Evolutionary conservation across 2,329 filamentous ascomycete species (phyloP).

Genomic region (Epichloe sp.): DNA sequence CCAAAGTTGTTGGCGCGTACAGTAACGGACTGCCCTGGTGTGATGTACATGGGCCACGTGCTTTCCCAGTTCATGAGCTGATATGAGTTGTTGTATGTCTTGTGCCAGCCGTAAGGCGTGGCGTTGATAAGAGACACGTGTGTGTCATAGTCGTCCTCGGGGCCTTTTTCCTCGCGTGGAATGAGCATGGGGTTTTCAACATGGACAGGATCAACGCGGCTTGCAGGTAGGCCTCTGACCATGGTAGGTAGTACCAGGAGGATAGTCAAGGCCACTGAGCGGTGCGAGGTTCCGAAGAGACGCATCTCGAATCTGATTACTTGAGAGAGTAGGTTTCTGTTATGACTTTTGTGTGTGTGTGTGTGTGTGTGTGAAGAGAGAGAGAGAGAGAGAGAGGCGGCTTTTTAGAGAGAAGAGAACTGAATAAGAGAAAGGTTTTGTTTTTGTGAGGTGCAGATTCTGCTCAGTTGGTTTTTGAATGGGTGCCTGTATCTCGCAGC

Average conservation of each 20-base stretch:
- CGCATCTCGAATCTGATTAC: background rate
- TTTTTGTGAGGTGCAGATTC: too few relatives aligned
- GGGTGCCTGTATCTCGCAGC: too few relatives aligned
- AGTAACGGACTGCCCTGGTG: conserved; percentile 13
- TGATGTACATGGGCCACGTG: conserved; percentile 14
- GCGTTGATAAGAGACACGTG: conserved; percentile 18
- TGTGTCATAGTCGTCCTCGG: conserved; percentile 5
- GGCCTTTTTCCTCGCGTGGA: background rate
- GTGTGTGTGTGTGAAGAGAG: too few relatives aligned
- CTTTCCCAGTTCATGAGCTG: conserved; percentile 11
- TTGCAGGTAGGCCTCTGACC: background rate
- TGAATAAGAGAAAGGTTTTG: too few relatives aligned
- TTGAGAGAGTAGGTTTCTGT: too few relatives aligned
- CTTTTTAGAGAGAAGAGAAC: too few relatives aligned
- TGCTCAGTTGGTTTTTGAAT: too few relatives aligned
- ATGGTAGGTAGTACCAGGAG: background rate
- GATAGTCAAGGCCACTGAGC: background rate
- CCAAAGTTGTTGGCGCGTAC: background rate
- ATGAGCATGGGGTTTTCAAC: background rate
- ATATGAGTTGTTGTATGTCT: conserved; percentile 9
- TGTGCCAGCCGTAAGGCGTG: conserved; percentile 20
- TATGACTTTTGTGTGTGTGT: too few relatives aligned
- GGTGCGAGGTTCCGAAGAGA: background rate
- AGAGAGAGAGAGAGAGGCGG: too few relatives aligned
- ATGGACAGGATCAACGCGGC: background rate